Conservation (phyloP, 2,329 filamentous ascomycete genomes). For the Ceratocystis ficicola region DNA sequence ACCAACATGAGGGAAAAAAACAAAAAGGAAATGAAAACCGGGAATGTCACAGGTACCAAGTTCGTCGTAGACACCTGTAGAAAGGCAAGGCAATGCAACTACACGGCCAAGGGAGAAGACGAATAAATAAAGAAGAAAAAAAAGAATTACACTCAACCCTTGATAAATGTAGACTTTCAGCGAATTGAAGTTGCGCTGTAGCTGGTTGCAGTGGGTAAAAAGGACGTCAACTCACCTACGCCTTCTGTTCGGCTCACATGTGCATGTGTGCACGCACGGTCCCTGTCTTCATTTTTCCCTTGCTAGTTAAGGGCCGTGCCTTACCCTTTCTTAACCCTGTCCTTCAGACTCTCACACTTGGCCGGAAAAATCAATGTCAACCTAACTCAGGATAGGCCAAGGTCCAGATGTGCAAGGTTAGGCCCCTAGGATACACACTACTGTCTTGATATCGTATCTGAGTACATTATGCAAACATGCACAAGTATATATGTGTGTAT, state of each 20-base stretch:
- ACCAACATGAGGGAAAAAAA: neutral
- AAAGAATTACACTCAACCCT: neutral
- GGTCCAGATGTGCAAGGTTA: neutral
- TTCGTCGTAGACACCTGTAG: neutral
- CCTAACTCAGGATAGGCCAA: neutral
- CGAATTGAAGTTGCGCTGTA: neutral
- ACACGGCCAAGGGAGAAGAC: too few species aligned
- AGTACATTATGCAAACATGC: neutral
- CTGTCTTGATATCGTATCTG: neutral
- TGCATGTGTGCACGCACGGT: constrained; percentile 2
- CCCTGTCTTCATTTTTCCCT: constrained; percentile 1
- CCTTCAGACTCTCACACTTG: neutral
- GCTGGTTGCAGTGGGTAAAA: neutral
- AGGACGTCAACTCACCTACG: neutral
- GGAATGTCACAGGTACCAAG: neutral
- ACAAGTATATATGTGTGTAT: neutral
- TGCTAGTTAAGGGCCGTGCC: constrained; percentile 4
- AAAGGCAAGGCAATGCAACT: neutral
- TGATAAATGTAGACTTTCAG: neutral
- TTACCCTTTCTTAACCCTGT: constrained; percentile 1
- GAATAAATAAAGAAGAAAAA: neutral
- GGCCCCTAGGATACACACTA: neutral
- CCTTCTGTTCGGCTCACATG: constrained; percentile 1
- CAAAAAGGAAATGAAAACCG: neutral
- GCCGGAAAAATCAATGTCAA: constrained; percentile 2